These are phyloP conservation scores for Xylaria bambusicola DNA, from an alignment of 495 filamentous ascomycete species.

Conservation along the genomic window DNA sequence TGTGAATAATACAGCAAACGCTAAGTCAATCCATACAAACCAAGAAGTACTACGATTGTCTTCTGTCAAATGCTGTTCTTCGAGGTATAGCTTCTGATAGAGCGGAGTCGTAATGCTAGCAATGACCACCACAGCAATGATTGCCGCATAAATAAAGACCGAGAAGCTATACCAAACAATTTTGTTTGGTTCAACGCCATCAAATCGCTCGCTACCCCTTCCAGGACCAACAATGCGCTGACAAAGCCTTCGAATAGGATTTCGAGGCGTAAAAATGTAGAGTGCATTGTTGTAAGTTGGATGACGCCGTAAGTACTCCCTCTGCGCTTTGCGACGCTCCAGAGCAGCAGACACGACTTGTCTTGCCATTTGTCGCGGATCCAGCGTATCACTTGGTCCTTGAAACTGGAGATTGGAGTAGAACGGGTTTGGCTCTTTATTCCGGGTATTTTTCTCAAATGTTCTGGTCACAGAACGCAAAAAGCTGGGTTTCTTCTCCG, in stretches of 20 bases:
- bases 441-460: conserved; percentile 52
- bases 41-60: conserved; percentile 65
- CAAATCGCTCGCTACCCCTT: conserved; percentile 78
- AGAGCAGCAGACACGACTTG: conserved; percentile 84
- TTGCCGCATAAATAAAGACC: conserved; percentile 87
- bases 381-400: conserved; percentile 68
- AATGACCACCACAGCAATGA: conserved; percentile 94
- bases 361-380: conserved; percentile 82
- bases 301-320: conserved; percentile 84
- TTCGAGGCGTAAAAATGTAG: conserved; percentile 77
- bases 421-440: conserved; percentile 89
- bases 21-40: conserved; percentile 90
- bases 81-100: conserved; percentile 84
- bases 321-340: conserved; percentile 79
- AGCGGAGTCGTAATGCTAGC: conserved; percentile 93
- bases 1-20: conserved; percentile 86
- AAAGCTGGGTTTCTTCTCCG: conserved; percentile 50
- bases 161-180: conserved; percentile 92
- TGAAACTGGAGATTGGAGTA: conserved; percentile 80
- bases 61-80: conserved; percentile 44
- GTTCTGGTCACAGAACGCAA: conserved; percentile 61
- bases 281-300: conserved; percentile 92
- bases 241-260: conserved; percentile 77
- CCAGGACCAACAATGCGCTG: conserved; percentile 92
- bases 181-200: conserved; percentile 84